Evolutionary conservation across 2,329 filamentous ascomycete species (phyloP).

Genomic region (Pyricularia grisea): DNA sequence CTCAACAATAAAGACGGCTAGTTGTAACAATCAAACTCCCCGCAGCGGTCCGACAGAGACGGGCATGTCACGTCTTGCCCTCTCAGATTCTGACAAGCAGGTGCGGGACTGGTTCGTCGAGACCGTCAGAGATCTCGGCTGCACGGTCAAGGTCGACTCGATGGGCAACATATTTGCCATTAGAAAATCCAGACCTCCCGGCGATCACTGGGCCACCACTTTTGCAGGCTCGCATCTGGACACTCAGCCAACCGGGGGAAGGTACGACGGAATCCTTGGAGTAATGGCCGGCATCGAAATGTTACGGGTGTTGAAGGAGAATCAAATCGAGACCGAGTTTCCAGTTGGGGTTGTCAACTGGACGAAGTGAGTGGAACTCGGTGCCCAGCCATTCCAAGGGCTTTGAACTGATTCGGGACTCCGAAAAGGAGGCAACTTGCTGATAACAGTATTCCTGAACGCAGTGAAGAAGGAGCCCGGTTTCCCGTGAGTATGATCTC

Average conservation of each 20-base stretch:
- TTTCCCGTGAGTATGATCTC: constrained; percentile 68
- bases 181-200: constrained; percentile 47
- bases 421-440: background rate
- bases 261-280: constrained; percentile 72
- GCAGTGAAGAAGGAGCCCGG: constrained; percentile 70
- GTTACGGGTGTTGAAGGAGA: constrained; percentile 57
- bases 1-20: constrained; percentile 6
- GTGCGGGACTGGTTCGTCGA: constrained; percentile 68
- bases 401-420: constrained; percentile 26
- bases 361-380: constrained; percentile 47
- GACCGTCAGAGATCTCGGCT: constrained; percentile 53
- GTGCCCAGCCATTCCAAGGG: constrained; percentile 46
- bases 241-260: constrained; percentile 53
- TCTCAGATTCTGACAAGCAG: constrained; percentile 62
- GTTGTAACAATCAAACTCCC: background rate
- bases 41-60: constrained; percentile 48
- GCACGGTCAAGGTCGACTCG: constrained; percentile 56
- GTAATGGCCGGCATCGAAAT: constrained; percentile 66
- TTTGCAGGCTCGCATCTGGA: constrained; percentile 64
- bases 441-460: background rate
- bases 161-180: constrained; percentile 80
- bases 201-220: constrained; percentile 57
- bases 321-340: constrained; percentile 57
- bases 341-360: constrained; percentile 69
- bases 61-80: constrained; percentile 66